A percentile compares a stretch with the other conserved stretches of the same genome.
These are phyloP conservation scores for Camelina neglecta DNA, from an alignment of 345 rosid genomes.

Conservation along the genomic window DNA sequence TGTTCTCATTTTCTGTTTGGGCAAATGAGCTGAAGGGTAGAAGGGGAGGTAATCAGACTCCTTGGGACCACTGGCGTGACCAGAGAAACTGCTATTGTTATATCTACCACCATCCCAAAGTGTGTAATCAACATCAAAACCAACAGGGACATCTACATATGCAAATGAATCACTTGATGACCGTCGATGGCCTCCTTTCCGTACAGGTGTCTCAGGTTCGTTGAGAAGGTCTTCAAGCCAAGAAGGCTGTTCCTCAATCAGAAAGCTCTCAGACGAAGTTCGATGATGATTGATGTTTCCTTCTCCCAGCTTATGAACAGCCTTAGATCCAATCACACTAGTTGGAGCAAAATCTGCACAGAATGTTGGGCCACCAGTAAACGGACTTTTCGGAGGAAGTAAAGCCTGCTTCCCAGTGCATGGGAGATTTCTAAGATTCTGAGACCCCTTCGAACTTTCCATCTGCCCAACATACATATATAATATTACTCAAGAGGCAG, in stretches of 20 bases:
- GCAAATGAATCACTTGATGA: constrained; percentile 96
- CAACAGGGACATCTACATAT: constrained; percentile 61
- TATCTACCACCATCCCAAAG: constrained; percentile 60
- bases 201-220: constrained; percentile 89
- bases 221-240: constrained; percentile 96
- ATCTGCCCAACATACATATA: constrained; percentile 39
- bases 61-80: constrained; percentile 64
- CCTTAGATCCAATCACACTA: constrained; percentile 64
- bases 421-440: constrained; percentile 52
- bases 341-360: constrained; percentile 60
- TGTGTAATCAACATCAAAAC: constrained; percentile 52
- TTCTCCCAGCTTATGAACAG: constrained; percentile 67
- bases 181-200: constrained; percentile 85
- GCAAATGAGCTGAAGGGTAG: constrained; percentile 50
- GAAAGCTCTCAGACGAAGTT: constrained; percentile 79
- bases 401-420: constrained; percentile 74
- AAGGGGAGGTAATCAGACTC: constrained; percentile 40
- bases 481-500: background rate
- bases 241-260: constrained; percentile 87
- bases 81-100: constrained; percentile 45
- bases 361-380: constrained; percentile 62
- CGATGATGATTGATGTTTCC: constrained; percentile 70
- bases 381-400: constrained; percentile 91
- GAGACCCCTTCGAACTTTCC: constrained; percentile 76
- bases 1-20: constrained; percentile 56